Base-by-base conservation (phyloP, 768 basidiomycete species). In the Mycena chlorophos region DNA sequence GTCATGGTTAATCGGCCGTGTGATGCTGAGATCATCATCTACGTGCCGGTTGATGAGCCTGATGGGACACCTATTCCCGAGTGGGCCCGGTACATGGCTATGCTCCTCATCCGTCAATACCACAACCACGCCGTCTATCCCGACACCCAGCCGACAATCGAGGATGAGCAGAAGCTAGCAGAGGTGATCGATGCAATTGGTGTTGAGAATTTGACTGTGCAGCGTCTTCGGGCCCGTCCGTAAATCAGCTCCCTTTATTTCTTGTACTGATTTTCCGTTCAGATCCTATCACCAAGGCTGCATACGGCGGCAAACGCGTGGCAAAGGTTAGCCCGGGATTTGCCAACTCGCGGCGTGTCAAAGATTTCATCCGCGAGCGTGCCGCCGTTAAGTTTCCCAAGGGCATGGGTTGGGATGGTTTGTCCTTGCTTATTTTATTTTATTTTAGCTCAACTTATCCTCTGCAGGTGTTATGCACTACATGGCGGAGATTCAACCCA, bases 101-200 rank as follows among this genome's bases (percentile, higher is more conserved):
- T 58, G 1, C 16, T 58, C 0, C 8, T 45, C 27, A 28, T 58
- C 16, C 28, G 49, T 1, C 27, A 22, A 3, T 20, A 48, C 30
- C 57, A 58, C 34, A 58, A 58, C 34, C 57, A 58, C 42, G 52
- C 57, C 0, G 48, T 27, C 1, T 52, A 58, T 47, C 57, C 52
- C 2, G 22, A n/a, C 19, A 50, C 48, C 14, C 50, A 58, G 27
- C 57, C 57, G 1, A 54, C 52, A 20, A 19, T 43, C 4, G 10
- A 26, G 14, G 57, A 58, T 30, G 19, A 31, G 27, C 12, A 25
- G 16, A 34, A 26, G 20, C 43, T 54, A 2, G n/a, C 8, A 4
- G 29, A 29, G 5, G 57, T 48, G 0, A 23, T 58, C 5, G 5
- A 43, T 2, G 52, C 52, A 1, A 30, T 49, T 10, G 57, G 57